Evolutionary conservation across 139 green algal genomes (phyloP), one percentile per base, ranked within the genome.

Genomic region (Chlorella sp.): DNA sequence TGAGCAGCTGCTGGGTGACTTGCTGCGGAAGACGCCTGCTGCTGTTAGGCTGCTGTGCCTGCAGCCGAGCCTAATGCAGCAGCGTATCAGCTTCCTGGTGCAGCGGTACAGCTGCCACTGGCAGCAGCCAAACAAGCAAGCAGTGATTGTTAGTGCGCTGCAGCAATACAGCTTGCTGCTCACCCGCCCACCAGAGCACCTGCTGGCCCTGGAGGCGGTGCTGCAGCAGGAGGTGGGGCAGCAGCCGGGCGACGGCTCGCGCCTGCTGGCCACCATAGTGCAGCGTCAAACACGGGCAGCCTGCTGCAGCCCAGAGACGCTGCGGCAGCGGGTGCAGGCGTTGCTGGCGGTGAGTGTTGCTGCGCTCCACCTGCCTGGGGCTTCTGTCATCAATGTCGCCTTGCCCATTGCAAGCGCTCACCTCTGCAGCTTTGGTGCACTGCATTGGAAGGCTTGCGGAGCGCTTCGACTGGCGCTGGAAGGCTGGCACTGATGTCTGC

Each of bases 281-380:
- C 43, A 56, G 26, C 26, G 20, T 6, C 38, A n/a, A 7, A 19
- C 38, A 28, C 30, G 41, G 44, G 72, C 28, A 16, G 41, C 16
- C 0, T 24, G 26, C 11, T 28, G 41, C 72, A 56, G 72, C 32
- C 24, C 20, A 7, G 43, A 26, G 0, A 77, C 41, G 16, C 9
- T 56, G 17, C 72, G 28, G 54, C 16, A 20, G 34, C 76, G 76
- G 20, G 36, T 36, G 9, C 51, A 28, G 43, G 76, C 76, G 0
- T 36, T 81, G 34, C 54, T 70, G 8, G n/a, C 38, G 54, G 76
- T 80, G 73, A 67, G 73, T 64, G n/a, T n/a, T n/a, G n/a, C n/a
- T n/a, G n/a, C n/a, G n/a, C n/a, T n/a, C n/a, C n/a, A n/a, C n/a
- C n/a, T n/a, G n/a, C n/a, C n/a, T n/a, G n/a, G n/a, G n/a, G n/a